phyloP scores from a whole-genome alignment of 805 yeast species.

The Saturnispora zaruensis region DNA sequence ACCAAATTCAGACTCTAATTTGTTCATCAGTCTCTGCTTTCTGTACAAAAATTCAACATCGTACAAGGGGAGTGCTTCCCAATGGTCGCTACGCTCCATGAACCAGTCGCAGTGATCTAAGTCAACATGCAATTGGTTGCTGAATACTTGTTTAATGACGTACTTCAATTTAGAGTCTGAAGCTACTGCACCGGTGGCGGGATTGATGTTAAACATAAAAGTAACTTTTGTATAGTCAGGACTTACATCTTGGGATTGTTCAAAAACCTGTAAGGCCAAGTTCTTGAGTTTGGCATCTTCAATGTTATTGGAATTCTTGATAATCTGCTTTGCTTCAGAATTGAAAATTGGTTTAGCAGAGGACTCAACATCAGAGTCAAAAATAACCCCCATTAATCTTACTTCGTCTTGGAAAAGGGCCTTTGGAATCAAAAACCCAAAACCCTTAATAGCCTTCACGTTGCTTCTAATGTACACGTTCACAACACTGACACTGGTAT shows the following conservation, averaged over 20 bases:
- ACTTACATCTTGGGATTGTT: conserved; percentile 15
- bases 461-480: conserved; percentile 49
- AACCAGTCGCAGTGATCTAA: conserved; percentile 11
- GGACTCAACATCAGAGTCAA: conserved; percentile 77
- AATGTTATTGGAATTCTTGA: conserved; percentile 4
- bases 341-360: conserved; percentile 29
- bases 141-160: conserved; percentile 19
- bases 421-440: conserved; percentile 82
- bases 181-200: conserved; percentile 15
- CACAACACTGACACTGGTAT: conserved; percentile 50
- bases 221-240: conserved; percentile 62
- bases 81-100: not conserved
- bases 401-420: conserved; percentile 32
- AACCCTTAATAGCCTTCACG: conserved; percentile 46
- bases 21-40: not conserved
- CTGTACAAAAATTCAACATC: conserved; percentile 6
- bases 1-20: conserved; percentile 10
- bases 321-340: conserved; percentile 13
- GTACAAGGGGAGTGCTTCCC: conserved; percentile 4
- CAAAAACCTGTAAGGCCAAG: conserved; percentile 15
- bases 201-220: conserved; percentile 63
- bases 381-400: conserved; percentile 74
- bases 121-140: conserved; percentile 16
- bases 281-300: conserved; percentile 9
- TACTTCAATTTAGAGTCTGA: conserved; percentile 18